Evolutionary conservation across 2,329 filamentous ascomycete species (phyloP).

Genomic region (Sclerotiophoma versabilis): DNA sequence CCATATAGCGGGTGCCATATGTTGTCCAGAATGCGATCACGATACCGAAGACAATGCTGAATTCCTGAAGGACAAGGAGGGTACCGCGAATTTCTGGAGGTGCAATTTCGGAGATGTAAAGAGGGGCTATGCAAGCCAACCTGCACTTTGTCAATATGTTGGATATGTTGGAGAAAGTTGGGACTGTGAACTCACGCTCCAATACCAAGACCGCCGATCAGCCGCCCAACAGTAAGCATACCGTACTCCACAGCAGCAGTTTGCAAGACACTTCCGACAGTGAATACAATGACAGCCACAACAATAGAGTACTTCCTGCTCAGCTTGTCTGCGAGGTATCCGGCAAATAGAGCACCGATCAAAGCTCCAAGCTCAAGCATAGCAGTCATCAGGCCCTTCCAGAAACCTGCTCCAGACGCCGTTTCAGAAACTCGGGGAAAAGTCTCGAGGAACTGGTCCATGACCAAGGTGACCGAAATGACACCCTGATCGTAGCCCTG

Average conservation of each 20-base stretch:
- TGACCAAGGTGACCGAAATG: conserved; percentile 57
- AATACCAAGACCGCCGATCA: conserved; percentile 61
- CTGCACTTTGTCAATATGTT: conserved; percentile 21
- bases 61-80: conserved; percentile 58
- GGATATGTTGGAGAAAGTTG: background rate
- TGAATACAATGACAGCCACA: conserved; percentile 60
- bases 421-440: conserved; percentile 55
- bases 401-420: conserved; percentile 54
- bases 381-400: conserved; percentile 58
- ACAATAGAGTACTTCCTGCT: conserved; percentile 62
- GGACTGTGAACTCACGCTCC: conserved; percentile 51
- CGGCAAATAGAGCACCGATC: conserved; percentile 46
- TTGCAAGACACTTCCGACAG: conserved; percentile 59
- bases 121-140: conserved; percentile 54
- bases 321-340: conserved; percentile 60
- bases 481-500: conserved; percentile 52
- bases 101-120: conserved; percentile 63
- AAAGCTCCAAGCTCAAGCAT: conserved; percentile 64
- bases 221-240: conserved; percentile 59
- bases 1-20: conserved; percentile 58
- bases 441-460: conserved; percentile 58
- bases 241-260: conserved; percentile 59
- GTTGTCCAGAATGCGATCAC: conserved; percentile 63
- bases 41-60: conserved; percentile 57
- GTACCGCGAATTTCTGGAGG: conserved; percentile 58